Evolutionary conservation across 176 grass and related monocot species (phyloP).

Genomic region (Cenchrus americanus): DNA sequence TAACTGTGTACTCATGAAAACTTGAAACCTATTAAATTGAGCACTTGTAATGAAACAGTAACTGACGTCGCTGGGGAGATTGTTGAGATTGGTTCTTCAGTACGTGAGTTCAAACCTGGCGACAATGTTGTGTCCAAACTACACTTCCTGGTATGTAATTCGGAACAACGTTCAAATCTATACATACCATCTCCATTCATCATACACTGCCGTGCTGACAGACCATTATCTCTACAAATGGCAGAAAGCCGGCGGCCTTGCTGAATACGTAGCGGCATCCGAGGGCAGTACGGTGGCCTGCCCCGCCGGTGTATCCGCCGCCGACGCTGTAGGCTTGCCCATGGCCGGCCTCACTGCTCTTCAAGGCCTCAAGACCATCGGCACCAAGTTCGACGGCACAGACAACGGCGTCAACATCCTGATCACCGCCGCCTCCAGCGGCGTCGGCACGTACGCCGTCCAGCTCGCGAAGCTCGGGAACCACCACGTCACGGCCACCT

Average conservation of each 20-base stretch:
- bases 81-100: conserved; percentile 35
- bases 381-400: conserved; percentile 45
- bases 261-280: conserved; percentile 46
- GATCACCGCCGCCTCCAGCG: conserved; percentile 54
- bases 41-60: conserved; percentile 12
- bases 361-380: conserved; percentile 38
- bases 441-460: conserved; percentile 53
- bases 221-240: too few relatives aligned
- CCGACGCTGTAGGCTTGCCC: conserved; percentile 50
- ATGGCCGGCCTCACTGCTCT: conserved; percentile 40
- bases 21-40: background rate
- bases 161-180: background rate
- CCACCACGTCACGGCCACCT: conserved; percentile 56
- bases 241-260: conserved; percentile 46
- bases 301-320: conserved; percentile 9
- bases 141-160: conserved; percentile 27
- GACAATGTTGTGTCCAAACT: conserved; percentile 50
- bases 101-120: conserved; percentile 41
- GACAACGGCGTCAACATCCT: conserved; percentile 30
- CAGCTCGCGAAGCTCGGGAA: conserved; percentile 55
- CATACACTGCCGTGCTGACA: too few relatives aligned
- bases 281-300: conserved; percentile 13
- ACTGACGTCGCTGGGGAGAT: conserved; percentile 53
- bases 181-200: too few relatives aligned
- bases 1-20: background rate